phyloP scores from a whole-genome alignment of 257 asterid species.

The Phtheirospermum japonicum region DNA sequence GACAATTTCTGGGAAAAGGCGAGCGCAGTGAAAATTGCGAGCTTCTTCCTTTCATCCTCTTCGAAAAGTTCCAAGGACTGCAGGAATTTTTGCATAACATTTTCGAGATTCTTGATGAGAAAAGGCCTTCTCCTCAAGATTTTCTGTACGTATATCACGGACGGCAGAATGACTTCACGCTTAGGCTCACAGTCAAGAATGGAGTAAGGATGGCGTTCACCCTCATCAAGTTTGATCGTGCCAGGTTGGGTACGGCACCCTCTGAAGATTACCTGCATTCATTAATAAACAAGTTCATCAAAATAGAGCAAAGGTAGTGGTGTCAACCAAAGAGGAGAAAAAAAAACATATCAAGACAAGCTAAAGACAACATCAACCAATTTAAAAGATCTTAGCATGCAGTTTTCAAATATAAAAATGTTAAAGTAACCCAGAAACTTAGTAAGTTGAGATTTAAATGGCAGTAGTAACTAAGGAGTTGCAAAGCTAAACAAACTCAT shows the following conservation, averaged over 20 bases:
- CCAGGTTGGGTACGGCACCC: conserved; percentile 99
- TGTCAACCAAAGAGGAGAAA: not conserved
- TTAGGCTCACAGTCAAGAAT: conserved; percentile 75
- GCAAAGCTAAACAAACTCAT: not conserved
- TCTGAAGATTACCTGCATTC: conserved; percentile 75
- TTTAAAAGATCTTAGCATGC: too few relatives aligned
- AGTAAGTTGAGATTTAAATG: too few relatives aligned
- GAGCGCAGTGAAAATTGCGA: conserved; percentile 97
- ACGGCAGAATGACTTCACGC: conserved; percentile 86
- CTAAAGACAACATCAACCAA: too few relatives aligned
- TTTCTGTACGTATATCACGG: conserved; percentile 89
- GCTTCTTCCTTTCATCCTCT: conserved; percentile 95
- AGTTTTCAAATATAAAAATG: too few relatives aligned
- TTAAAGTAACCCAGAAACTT: too few relatives aligned
- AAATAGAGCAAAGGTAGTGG: conserved; percentile 16
- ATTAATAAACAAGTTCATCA: conserved; percentile 23
- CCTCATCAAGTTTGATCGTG: conserved; percentile 95
- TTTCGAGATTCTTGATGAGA: conserved; percentile 96
- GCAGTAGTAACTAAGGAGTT: not conserved
- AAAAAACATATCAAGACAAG: not conserved
- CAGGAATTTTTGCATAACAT: conserved; percentile 90
- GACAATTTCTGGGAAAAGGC: conserved; percentile 98
- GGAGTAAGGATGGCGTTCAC: conserved; percentile 91
- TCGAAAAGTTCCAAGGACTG: conserved; percentile 94
- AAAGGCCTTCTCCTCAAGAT: conserved; percentile 85